A percentile compares a stretch with the other conserved stretches of the same genome.
Conservation (phyloP, 192 early-diverging fungal genomes). For the Funneliformis geosporum region DNA sequence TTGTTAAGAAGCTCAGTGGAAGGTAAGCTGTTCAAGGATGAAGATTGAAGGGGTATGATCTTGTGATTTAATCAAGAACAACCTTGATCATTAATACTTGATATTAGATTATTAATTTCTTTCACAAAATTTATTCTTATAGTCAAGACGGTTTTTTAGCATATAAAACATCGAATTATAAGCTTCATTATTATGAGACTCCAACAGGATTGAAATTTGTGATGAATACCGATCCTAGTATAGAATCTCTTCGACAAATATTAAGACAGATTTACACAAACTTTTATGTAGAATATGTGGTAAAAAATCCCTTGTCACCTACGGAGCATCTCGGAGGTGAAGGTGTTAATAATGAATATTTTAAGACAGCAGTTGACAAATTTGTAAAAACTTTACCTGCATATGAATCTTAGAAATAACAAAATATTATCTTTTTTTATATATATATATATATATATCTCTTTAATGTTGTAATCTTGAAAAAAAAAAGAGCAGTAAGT, state of each 20-base stretch:
- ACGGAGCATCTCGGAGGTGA: slow-evolving; percentile 29
- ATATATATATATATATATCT: no score
- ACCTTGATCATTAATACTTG: neutral
- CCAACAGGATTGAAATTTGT: slow-evolving; percentile 87
- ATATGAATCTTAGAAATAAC: slow-evolving; percentile 19
- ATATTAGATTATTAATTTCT: neutral
- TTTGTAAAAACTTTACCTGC: slow-evolving; percentile 26
- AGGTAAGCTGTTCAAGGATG: slow-evolving; percentile 42
- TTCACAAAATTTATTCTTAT: slow-evolving; percentile 27
- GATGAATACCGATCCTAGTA: slow-evolving; percentile 74
- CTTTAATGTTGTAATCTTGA: neutral
- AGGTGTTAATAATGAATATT: slow-evolving; percentile 35
- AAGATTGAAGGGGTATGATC: neutral
- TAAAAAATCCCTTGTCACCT: slow-evolving; percentile 79
- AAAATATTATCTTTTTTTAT: no score
- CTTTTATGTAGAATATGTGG: slow-evolving; percentile 91
- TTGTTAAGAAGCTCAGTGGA: slow-evolving; percentile 77
- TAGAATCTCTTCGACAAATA: slow-evolving; percentile 66
- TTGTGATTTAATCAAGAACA: neutral
- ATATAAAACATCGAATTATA: slow-evolving; percentile 83
- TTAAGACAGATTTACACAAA: slow-evolving; percentile 81
- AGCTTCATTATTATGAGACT: slow-evolving; percentile 90
- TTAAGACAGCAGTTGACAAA: slow-evolving; percentile 27
- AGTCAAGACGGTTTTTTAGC: slow-evolving; percentile 68
- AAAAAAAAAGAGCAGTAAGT: no score